Conservation (phyloP, 768 basidiomycete genomes). For the Tricholoma terreum region DNA sequence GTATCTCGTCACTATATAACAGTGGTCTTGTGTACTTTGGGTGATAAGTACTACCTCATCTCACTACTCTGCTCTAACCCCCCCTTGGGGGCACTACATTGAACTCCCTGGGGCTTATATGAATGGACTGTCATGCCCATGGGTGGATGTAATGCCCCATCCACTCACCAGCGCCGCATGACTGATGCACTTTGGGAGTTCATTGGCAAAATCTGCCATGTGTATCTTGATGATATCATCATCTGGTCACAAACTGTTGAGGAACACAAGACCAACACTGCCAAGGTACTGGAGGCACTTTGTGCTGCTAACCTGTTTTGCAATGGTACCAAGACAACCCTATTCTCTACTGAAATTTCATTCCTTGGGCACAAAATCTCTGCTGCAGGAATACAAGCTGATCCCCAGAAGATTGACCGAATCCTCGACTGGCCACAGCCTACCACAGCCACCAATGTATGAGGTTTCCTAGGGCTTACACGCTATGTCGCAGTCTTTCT, state of each 20-base stretch:
- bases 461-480: conserved; percentile 27
- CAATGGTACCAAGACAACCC: background rate
- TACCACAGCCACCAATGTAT: background rate
- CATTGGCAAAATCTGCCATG: background rate
- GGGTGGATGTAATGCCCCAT: background rate
- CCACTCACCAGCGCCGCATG: background rate
- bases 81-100: too few relatives aligned
- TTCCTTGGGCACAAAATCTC: background rate
- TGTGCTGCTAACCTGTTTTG: background rate
- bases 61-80: too few relatives aligned
- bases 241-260: background rate
- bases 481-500: conserved; percentile 15
- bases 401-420: background rate
- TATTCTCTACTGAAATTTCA: background rate
- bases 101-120: background rate
- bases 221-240: background rate
- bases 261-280: background rate
- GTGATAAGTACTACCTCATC: too few relatives aligned
- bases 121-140: background rate
- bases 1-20: too few relatives aligned
- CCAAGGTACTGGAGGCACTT: background rate
- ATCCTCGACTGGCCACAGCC: background rate
- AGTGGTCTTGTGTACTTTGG: too few relatives aligned
- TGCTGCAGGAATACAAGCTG: background rate
- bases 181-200: background rate